Evolutionary conservation across 2,329 filamentous ascomycete species (phyloP).

Genomic region (Xylariaceae sp.): DNA sequence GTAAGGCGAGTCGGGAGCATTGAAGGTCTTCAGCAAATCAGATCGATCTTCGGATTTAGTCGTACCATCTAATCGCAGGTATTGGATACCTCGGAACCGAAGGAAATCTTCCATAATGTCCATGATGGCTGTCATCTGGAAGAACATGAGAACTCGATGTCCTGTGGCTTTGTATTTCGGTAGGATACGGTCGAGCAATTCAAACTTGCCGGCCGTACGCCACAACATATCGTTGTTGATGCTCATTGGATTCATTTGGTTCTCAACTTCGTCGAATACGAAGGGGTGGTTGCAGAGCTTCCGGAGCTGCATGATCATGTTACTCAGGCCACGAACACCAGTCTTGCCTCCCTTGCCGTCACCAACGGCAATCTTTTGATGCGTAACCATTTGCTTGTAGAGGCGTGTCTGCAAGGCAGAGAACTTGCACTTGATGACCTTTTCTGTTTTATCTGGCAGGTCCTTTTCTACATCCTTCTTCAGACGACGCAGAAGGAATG

Average conservation of each 20-base stretch:
- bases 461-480: conserved; percentile 99
- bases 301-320: conserved; percentile 99
- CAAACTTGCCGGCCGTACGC: conserved; percentile 96
- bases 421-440: conserved; percentile 98
- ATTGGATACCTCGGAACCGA: conserved; percentile 74
- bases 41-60: conserved; percentile 98
- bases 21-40: conserved; percentile 82
- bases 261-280: conserved; percentile 96
- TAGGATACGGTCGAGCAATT: conserved; percentile 83
- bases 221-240: conserved; percentile 90
- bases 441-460: conserved; percentile 96
- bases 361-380: conserved; percentile 90
- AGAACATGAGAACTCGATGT: conserved; percentile 98
- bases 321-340: conserved; percentile 88
- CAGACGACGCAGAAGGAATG: conserved; percentile 93
- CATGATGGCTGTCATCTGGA: conserved; percentile 99
- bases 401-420: conserved; percentile 88
- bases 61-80: conserved; percentile 89
- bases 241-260: conserved; percentile 89
- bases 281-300: conserved; percentile 99
- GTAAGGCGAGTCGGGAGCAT: conserved; percentile 82
- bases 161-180: conserved; percentile 89
- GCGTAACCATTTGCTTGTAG: conserved; percentile 95
- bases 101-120: conserved; percentile 99
- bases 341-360: conserved; percentile 95